Evolutionary conservation across 2,329 filamentous ascomycete species (phyloP).

Genomic region (Dothiorella sarmentorum): DNA sequence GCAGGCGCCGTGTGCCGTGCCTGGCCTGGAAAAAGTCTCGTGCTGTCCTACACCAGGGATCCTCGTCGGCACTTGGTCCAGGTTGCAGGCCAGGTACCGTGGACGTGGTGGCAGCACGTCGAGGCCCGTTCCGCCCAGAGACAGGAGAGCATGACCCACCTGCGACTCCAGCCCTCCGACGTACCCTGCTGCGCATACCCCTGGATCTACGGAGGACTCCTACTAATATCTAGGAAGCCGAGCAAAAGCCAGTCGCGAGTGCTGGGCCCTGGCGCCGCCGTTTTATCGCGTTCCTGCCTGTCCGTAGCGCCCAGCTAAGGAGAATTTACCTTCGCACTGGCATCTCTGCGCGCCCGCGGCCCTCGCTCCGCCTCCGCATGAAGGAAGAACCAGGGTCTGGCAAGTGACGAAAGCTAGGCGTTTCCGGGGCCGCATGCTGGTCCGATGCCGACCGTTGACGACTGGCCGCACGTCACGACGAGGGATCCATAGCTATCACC

Average conservation of each 20-base stretch:
- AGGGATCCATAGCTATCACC: not conserved
- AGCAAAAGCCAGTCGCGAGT: too few species aligned
- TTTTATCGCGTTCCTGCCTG: not conserved
- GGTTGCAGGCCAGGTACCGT: constrained; percentile 10
- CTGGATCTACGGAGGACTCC: too few species aligned
- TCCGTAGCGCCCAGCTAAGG: not conserved
- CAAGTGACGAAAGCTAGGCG: constrained; percentile 10
- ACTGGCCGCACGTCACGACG: not conserved
- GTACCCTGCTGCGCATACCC: constrained; percentile 4
- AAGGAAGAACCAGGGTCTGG: not conserved
- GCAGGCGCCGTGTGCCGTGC: constrained; percentile 14
- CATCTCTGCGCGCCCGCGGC: not conserved
- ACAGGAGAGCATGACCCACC: constrained; percentile 6
- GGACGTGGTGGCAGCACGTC: not conserved
- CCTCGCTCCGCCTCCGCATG: constrained; percentile 1
- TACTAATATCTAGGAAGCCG: too few species aligned
- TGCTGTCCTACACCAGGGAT: not conserved
- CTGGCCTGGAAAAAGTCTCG: constrained; percentile 16
- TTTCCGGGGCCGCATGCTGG: not conserved
- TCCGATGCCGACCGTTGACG: not conserved
- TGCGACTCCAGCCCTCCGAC: constrained; percentile 4
- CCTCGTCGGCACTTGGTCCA: not conserved
- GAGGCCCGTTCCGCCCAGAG: constrained; percentile 6
- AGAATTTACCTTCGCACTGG: not conserved
- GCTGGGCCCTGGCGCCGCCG: not conserved